A percentile compares a stretch with the other conserved stretches of the same genome.
phyloP scores from a whole-genome alignment of 2,329 filamentous ascomycete genomes.

The Magnaporthales sp. region DNA sequence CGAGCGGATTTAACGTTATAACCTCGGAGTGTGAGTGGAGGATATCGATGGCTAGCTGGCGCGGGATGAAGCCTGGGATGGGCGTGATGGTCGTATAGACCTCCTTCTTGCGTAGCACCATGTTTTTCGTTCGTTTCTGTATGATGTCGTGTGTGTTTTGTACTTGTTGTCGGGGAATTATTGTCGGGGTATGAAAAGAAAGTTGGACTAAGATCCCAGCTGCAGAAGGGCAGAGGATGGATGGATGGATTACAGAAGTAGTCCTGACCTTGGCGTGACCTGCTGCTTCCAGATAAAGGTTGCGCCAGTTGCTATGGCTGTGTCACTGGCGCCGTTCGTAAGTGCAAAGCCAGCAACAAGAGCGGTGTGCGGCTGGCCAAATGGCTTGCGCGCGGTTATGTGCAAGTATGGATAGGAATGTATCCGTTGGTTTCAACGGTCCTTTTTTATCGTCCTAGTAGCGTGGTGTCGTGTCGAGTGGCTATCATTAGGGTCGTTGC shows the following conservation, averaged over 20 bases:
- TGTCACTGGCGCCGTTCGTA: background rate
- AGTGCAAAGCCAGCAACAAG: background rate
- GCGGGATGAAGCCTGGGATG: slow-evolving; percentile 61
- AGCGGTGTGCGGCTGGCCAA: background rate
- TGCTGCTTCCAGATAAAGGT: background rate
- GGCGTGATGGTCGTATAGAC: slow-evolving; percentile 61
- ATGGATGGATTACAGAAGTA: background rate
- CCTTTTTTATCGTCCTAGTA: background rate
- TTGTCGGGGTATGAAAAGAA: too few species aligned
- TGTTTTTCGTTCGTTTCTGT: background rate
- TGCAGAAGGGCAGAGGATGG: background rate
- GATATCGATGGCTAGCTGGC: slow-evolving; percentile 64
- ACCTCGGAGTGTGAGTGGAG: slow-evolving; percentile 63
- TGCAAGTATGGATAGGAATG: background rate
- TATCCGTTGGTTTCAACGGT: background rate
- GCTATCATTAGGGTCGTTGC: background rate
- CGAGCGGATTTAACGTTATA: slow-evolving; percentile 62
- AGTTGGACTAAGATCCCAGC: background rate
- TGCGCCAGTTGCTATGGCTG: background rate
- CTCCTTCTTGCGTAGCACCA: slow-evolving; percentile 53
- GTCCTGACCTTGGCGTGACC: background rate
- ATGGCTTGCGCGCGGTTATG: background rate
- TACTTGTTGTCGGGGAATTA: background rate
- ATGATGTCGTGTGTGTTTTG: background rate
- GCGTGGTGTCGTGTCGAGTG: background rate